These are phyloP conservation scores for Trichoderma gracile DNA, from an alignment of 2,329 filamentous ascomycete genomes.

Conservation along the genomic window DNA sequence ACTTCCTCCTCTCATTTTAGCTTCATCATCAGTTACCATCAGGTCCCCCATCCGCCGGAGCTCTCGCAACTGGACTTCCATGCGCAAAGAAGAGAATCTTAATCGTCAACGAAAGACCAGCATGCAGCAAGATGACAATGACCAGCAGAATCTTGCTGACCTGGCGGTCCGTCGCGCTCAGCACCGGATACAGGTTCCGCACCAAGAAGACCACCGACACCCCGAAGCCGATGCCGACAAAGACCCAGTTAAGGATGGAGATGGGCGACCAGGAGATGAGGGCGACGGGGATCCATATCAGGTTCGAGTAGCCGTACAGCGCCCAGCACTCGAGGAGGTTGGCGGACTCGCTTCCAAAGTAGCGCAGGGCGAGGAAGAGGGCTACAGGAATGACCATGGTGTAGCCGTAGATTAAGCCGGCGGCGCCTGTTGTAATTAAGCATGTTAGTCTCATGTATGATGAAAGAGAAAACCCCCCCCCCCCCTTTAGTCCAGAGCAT, in stretches of 20 bases:
- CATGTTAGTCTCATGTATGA: conserved; percentile 9
- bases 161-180: conserved; percentile 89
- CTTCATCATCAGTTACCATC: conserved; percentile 28
- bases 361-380: conserved; percentile 85
- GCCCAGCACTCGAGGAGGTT: conserved; percentile 95
- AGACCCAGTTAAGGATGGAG: conserved; percentile 86
- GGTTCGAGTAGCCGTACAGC: conserved; percentile 92
- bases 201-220: conserved; percentile 81
- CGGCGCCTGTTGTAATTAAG: conserved; percentile 59
- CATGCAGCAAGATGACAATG: conserved; percentile 80
- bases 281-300: conserved; percentile 96
- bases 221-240: conserved; percentile 83
- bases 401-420: conserved; percentile 93
- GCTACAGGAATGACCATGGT: conserved; percentile 81
- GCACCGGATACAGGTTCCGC: conserved; percentile 84
- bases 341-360: conserved; percentile 92
- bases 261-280: conserved; percentile 87
- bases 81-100: conserved; percentile 96
- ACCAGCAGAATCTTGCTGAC: conserved; percentile 86
- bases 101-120: conserved; percentile 88
- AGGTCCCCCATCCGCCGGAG: conserved; percentile 35
- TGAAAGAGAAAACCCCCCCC: background rate
- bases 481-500: background rate
- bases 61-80: conserved; percentile 55
- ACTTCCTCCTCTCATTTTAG: background rate